Base-by-base conservation (phyloP, 148 eudicot genomes). In the Heliosperma pusillum region DNA sequence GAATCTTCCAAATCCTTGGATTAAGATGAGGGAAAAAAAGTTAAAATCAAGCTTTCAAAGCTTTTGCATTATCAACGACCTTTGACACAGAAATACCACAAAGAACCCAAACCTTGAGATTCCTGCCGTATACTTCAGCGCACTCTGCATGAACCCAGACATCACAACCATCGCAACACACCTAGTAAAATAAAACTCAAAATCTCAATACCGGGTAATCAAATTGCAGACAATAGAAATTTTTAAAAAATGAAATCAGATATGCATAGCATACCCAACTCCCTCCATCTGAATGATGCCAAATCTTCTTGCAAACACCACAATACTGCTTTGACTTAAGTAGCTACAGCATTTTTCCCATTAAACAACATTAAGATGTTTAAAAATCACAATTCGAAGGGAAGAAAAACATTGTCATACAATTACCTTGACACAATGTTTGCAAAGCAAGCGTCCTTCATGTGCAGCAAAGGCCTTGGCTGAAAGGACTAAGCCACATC, bases 131-230 rank as follows among this genome's bases (percentile, higher is more conserved):
- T 64, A 90, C 74, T 79, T 87, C 82, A 72, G 97, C 87, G 77
- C 99, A 92, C 56, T 96, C 94, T 72, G 91, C 91, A 83, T 96
- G 99, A 78, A 90, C 93, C 97, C 97, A 96, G 71, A 90, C 90
- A 80, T 96, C 85, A 82, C 99, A 96, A 80, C 95, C 92, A 87
- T 96, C 97, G 77, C 99, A 96, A n/a, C 89, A 86, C 36, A 90
- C 97, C 99, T 96, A 76, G 65, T 74, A 70, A 27, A 77, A 62
- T n/a, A n/a, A 36, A 16, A 56, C 74, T 13, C 53, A 69, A 50
- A 24, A 59, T n/a, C 53, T 40, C 33, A 47, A 77, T 29, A 62
- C 5, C 5, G 21, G 16, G 26, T 16, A 36, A 24, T 30, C 26
- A 42, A 19, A 19, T 7, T 36, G 27, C 24, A 64, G 17, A 62